Evolutionary conservation across 2,329 filamentous ascomycete genomes (phyloP), one percentile per base, ranked within the genome.

Genomic region (Dothistroma septosporum): DNA sequence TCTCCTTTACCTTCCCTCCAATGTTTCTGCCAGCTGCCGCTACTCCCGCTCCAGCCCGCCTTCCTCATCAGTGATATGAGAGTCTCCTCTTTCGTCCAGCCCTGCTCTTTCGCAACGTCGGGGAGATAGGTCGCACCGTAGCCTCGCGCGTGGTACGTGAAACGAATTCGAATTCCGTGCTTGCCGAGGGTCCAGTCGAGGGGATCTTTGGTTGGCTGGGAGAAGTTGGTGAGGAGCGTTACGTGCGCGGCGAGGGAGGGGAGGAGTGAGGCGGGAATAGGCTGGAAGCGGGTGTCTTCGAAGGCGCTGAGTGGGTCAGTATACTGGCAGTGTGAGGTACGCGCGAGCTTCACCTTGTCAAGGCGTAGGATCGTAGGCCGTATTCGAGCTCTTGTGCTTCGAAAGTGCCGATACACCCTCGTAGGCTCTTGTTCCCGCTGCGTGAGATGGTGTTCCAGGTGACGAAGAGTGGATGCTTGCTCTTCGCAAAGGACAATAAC

Each of bases 381-480:
- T 84, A 76, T 32, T 86, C 82, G 12, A 99, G 83, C 54, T 88
- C 85, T 70, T 90, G 85, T 1, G 87, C 75, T 71, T 92, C 89
- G 72, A 97, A 99, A 2, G 93, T 99, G 68, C 94, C 94, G 73
- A 99, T 97, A 80, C 94, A 99, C 61, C 94, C 94, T 61, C 94
- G 88, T 47, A 99, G 84, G 24, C 83, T 84, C 73, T 87, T 87
- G 65, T 85, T 78, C 31, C 85, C 83, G 57, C 74, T 79, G 22
- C 80, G 75, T 8, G 83, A 85, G 58, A 91, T 69, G 0, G 85
- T 91, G 78, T 97, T 96, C 92, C 93, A 97, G 8, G 92, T 96
- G 52, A 99, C 90, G 74, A 97, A 97, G 44, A 97, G 83, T 0
- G 93, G 93, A 64, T 87, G 85, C 47, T 70, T 67, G 53, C 66